Evolutionary conservation across 2,329 filamentous ascomycete genomes (phyloP), one percentile per base, ranked within the genome.

Genomic region (Ciborinia camelliae): DNA sequence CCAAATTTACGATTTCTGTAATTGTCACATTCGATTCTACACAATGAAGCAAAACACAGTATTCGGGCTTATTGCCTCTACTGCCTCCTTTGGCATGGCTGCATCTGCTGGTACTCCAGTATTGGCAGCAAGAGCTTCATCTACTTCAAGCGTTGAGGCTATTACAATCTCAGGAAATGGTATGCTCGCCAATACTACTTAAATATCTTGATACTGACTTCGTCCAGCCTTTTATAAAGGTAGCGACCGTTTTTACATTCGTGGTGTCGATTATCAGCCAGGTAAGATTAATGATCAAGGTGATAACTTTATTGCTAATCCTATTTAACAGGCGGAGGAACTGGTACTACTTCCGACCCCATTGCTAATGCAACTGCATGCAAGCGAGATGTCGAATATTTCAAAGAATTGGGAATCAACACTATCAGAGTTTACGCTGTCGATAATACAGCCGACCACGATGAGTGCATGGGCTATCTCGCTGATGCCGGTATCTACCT

Each of bases 401-500:
- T 91, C 82, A 82, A 87, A 77, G 81, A 87, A 70, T 78, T 91
- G 57, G 87, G 88, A 59, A 80, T 90, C 75, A 90, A 91, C 79
- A 89, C 88, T 51, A 80, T 91, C 72, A 87, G 88, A 77, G 84
- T 90, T 67, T 91, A 90, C 81, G 87, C 86, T 2, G 84, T 90
- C 70, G 88, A 91, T 78, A 90, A 90, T 80, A 84, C 84, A 53
- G 79, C 81, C 68, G 77, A 86, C 76, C 88, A 91, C 76, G 86
- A 89, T 72, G 81, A 82, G 68, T 90, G 88, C 78, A 91, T 91
- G 88, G 79, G 79, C 54, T 80, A 81, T 47, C 79, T 90, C 65
- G 85, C 86, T 41, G 86, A 84, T 71, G 88, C 87, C 64, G 88
- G 88, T 67, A 91, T 91, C 79, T 90, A 90, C 80, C 81, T 91